Evolutionary conservation across 129 eudicot genomes (phyloP).

Genomic region (Pseudognaphalium luteoalbum): DNA sequence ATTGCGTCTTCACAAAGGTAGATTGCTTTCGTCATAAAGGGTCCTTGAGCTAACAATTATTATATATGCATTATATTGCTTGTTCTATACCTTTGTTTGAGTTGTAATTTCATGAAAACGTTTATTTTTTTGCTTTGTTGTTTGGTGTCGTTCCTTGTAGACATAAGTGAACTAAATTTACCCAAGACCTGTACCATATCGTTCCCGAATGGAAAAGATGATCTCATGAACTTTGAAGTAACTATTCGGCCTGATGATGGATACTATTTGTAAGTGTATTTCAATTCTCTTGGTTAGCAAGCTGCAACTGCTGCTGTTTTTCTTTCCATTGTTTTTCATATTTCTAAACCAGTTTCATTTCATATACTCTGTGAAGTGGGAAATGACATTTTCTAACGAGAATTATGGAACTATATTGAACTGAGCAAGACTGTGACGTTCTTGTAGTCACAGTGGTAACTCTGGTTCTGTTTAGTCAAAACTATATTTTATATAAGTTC

Average conservation of each 20-base stretch:
- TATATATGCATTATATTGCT: neutral
- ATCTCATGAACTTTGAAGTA: constrained; percentile 92
- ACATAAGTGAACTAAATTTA: constrained; percentile 74
- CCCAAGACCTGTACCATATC: constrained; percentile 75
- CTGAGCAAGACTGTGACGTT: neutral
- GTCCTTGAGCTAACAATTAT: neutral
- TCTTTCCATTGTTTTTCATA: neutral
- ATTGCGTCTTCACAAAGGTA: constrained; percentile 89
- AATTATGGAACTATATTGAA: neutral
- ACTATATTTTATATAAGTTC: neutral
- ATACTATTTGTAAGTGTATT: constrained; percentile 64
- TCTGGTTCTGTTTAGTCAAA: neutral
- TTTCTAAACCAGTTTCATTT: constrained; percentile 3
- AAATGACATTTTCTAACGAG: neutral
- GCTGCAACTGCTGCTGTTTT: neutral
- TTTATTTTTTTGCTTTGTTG: constrained; percentile 6
- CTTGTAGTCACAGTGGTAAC: neutral
- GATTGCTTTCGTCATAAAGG: neutral
- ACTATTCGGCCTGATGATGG: constrained; percentile 91
- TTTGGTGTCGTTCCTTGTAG: constrained; percentile 41
- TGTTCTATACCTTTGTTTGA: neutral
- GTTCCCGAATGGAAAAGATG: constrained; percentile 84
- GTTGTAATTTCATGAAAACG: neutral
- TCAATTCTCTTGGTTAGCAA: neutral
- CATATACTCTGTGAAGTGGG: neutral